Evolutionary conservation across 495 filamentous ascomycete species (phyloP).

Genomic region (Glarea lozoyensis): DNA sequence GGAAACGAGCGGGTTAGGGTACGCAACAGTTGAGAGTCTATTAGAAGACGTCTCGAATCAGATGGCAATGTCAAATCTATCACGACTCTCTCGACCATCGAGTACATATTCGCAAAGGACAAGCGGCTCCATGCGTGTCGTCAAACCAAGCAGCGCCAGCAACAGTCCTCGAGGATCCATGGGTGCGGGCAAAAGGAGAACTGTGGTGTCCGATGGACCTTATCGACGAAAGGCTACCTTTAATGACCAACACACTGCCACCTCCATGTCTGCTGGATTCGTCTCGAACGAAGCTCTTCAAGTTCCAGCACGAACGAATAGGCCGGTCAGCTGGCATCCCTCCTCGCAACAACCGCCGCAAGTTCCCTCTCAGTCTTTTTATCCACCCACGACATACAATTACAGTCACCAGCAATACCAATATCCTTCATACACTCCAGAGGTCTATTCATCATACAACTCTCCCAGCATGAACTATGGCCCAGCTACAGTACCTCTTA

Average conservation of each 20-base stretch:
- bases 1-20: slow-evolving; percentile 7
- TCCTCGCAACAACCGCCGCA: slow-evolving; percentile 28
- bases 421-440: slow-evolving; percentile 12
- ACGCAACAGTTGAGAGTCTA: slow-evolving; percentile 20
- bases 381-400: slow-evolving; percentile 3
- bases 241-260: slow-evolving; percentile 26
- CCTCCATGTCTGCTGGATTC: slow-evolving; percentile 19
- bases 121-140: slow-evolving; percentile 42
- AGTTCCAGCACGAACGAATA: slow-evolving; percentile 23
- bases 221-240: slow-evolving; percentile 18
- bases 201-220: slow-evolving; percentile 30
- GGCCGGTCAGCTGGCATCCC: slow-evolving; percentile 69
- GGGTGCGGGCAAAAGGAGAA: slow-evolving; percentile 29
- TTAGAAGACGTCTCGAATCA: slow-evolving; percentile 22
- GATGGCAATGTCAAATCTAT: slow-evolving; percentile 20
- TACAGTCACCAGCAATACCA: slow-evolving; percentile 7
- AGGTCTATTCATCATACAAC: slow-evolving; percentile 17
- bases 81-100: slow-evolving; percentile 22
- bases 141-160: slow-evolving; percentile 57
- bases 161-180: slow-evolving; percentile 55
- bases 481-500: slow-evolving; percentile 16
- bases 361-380: slow-evolving; percentile 6
- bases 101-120: slow-evolving; percentile 33
- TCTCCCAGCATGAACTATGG: slow-evolving; percentile 18
- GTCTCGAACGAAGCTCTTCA: slow-evolving; percentile 23